These are phyloP conservation scores for Jamesozyma jinghongensis DNA, from an alignment of 805 yeast genomes.

Conservation along the genomic window DNA sequence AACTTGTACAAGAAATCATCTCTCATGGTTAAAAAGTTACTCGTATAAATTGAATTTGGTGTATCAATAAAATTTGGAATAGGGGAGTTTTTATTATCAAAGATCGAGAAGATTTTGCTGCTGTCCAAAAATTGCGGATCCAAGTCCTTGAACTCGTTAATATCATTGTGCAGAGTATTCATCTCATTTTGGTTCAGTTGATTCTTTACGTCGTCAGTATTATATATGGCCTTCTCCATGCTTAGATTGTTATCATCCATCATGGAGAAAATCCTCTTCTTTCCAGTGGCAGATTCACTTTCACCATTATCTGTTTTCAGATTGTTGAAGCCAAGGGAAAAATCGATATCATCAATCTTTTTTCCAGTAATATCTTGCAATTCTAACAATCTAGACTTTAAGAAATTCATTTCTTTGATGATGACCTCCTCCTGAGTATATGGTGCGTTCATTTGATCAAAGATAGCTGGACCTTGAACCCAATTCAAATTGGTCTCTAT, in stretches of 20 bases:
- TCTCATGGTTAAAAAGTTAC: conserved; percentile 15
- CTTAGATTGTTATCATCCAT: background rate
- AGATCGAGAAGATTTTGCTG: conserved; percentile 15
- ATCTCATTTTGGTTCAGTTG: background rate
- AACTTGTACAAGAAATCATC: conserved; percentile 20
- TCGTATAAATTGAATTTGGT: conserved; percentile 19
- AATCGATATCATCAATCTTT: conserved; percentile 11
- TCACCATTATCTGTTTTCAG: conserved; percentile 1
- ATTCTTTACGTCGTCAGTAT: background rate
- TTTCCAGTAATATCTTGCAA: conserved; percentile 27
- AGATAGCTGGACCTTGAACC: conserved; percentile 28
- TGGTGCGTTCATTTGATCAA: conserved; percentile 19
- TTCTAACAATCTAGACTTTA: conserved; percentile 22
- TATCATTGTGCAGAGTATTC: background rate
- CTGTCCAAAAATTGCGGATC: conserved; percentile 24
- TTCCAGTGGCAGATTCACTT: conserved; percentile 2
- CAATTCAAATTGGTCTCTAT: conserved; percentile 16
- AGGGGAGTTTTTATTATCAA: conserved; percentile 6
- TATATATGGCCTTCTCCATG: background rate
- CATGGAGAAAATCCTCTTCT: background rate
- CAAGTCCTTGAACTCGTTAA: conserved; percentile 22
- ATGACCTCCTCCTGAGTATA: conserved; percentile 21
- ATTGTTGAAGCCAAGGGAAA: conserved; percentile 5
- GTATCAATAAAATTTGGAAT: conserved; percentile 12
- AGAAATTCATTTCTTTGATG: conserved; percentile 21